Evolutionary conservation across 495 filamentous ascomycete species (phyloP).

Genomic region (Aspergillus affinis): DNA sequence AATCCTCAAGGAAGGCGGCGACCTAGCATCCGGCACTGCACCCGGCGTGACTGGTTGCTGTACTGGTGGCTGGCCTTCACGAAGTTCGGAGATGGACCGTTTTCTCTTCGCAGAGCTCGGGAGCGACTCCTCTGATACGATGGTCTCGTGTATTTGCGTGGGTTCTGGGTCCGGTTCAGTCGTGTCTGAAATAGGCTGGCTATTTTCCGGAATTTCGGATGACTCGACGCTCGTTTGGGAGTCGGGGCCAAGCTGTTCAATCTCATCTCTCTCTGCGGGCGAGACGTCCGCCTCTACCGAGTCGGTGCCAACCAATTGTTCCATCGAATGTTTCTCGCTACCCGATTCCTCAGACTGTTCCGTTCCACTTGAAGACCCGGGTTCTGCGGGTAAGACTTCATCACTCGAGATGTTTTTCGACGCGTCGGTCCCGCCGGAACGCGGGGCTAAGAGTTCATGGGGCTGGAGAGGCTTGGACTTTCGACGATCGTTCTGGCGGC

Average conservation of each 20-base stretch:
- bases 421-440: constrained; percentile 46
- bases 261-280: constrained; percentile 29
- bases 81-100: constrained; percentile 36
- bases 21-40: constrained; percentile 29
- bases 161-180: constrained; percentile 20
- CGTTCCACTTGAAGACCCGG: constrained; percentile 35
- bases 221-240: constrained; percentile 42
- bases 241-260: constrained; percentile 25
- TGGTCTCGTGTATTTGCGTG: constrained; percentile 15
- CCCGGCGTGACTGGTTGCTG: constrained; percentile 19
- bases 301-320: constrained; percentile 30
- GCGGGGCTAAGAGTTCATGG: constrained; percentile 69
- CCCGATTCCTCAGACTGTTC: constrained; percentile 28
- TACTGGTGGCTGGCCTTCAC: constrained; percentile 13
- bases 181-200: constrained; percentile 28
- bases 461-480: constrained; percentile 85
- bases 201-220: constrained; percentile 30
- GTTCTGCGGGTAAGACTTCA: constrained; percentile 37
- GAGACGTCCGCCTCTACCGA: constrained; percentile 35
- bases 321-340: constrained; percentile 18
- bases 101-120: constrained; percentile 37
- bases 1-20: constrained; percentile 52
- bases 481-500: constrained; percentile 87
- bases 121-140: constrained; percentile 21
- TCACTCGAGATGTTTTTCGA: constrained; percentile 53